These are phyloP conservation scores for Fagopyrum esculentum DNA, from an alignment of 148 eudicot genomes.

Conservation along the genomic window DNA sequence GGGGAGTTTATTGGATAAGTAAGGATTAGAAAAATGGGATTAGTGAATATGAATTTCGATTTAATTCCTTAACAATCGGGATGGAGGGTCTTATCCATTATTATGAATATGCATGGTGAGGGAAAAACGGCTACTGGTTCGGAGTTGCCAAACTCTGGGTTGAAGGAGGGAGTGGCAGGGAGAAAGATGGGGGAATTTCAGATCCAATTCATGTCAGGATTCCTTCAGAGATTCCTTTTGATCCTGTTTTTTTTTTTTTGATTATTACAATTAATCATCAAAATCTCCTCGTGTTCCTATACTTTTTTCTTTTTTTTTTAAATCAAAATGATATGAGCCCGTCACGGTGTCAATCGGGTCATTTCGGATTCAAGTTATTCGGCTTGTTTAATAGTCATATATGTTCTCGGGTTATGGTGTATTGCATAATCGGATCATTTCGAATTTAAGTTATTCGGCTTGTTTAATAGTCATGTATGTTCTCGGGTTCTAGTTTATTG, in stretches of 20 bases:
- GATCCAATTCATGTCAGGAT: background rate
- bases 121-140: conserved; percentile 2
- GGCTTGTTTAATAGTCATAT: too few relatives aligned
- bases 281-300: background rate
- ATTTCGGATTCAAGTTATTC: too few relatives aligned
- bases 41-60: background rate
- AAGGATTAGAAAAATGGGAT: background rate
- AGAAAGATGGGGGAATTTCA: background rate
- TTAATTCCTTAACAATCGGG: background rate
- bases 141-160: background rate
- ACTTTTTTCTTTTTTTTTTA: background rate
- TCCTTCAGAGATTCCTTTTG: background rate
- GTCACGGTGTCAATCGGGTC: too few relatives aligned
- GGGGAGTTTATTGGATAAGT: background rate
- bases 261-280: background rate
- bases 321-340: too few relatives aligned
- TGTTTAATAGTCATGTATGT: too few relatives aligned
- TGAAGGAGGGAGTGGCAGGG: background rate
- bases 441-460: too few relatives aligned
- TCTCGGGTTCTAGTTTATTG: too few relatives aligned
- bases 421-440: too few relatives aligned
- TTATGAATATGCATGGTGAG: background rate
- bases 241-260: background rate
- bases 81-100: background rate
- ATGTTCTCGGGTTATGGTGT: too few relatives aligned